Evolutionary conservation across 164 flowering plant genomes (phyloP).

Genomic region (Sedum album): DNA sequence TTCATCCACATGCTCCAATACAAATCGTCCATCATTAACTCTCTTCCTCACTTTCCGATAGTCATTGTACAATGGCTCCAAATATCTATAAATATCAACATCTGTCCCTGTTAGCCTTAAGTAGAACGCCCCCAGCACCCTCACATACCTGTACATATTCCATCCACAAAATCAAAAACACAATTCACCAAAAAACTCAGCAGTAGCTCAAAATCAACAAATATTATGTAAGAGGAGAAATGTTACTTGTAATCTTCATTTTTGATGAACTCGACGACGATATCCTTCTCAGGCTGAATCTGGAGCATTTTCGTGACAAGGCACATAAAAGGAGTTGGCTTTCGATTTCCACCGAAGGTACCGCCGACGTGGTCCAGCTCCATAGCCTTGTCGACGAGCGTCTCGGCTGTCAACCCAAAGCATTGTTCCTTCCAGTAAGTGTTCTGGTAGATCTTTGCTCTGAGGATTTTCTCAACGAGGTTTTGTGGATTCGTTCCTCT

Average conservation of each 20-base stretch:
- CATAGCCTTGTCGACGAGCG: constrained; percentile 97
- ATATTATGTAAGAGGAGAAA: neutral
- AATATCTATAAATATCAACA: constrained; percentile 75
- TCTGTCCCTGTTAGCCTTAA: constrained; percentile 85
- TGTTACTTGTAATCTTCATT: constrained; percentile 88
- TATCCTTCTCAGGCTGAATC: constrained; percentile 97
- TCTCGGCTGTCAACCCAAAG: constrained; percentile 93
- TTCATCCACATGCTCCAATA: constrained; percentile 89
- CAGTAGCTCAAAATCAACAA: neutral
- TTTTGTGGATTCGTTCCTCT: constrained; percentile 93
- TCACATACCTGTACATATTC: constrained; percentile 58
- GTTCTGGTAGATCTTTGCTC: constrained; percentile 82
- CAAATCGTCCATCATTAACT: constrained; percentile 59
- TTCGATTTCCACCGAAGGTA: constrained; percentile 77
- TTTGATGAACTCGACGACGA: constrained; percentile 91
- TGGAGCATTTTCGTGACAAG: constrained; percentile 94
- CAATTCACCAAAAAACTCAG: no score
- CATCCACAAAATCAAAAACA: neutral
- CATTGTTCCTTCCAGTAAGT: constrained; percentile 98
- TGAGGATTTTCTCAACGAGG: constrained; percentile 81
- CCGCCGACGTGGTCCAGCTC: constrained; percentile 94
- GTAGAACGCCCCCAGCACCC: constrained; percentile 89
- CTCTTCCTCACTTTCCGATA: constrained; percentile 75
- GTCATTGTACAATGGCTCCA: constrained; percentile 95
- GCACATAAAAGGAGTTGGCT: constrained; percentile 90